Conservation (phyloP, 2,329 filamentous ascomycete genomes). For the Fusarium napiforme region DNA sequence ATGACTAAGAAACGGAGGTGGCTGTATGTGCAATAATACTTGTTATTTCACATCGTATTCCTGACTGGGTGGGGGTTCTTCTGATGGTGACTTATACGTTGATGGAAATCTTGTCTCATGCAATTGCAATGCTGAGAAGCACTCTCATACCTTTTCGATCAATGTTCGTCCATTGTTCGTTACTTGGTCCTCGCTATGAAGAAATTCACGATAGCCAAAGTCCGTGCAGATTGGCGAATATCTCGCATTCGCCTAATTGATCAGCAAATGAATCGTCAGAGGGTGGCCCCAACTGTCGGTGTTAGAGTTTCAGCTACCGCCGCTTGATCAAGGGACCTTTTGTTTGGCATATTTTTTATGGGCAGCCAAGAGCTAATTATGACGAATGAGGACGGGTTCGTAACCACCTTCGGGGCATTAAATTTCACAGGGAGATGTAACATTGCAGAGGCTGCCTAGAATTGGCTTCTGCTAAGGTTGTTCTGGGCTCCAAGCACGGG, state of each 20-base stretch:
- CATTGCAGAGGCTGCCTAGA: conserved; percentile 32
- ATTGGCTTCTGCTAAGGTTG: conserved; percentile 26
- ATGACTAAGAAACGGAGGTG: neutral
- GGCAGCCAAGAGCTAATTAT: conserved; percentile 14
- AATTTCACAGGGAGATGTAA: conserved; percentile 8
- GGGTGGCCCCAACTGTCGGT: conserved; percentile 13
- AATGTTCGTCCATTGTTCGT: neutral
- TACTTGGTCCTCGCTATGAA: neutral
- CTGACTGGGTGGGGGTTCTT: neutral
- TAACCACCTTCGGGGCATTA: neutral
- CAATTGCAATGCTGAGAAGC: neutral
- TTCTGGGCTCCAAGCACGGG: neutral
- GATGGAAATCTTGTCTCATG: neutral
- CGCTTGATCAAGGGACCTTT: conserved; percentile 29
- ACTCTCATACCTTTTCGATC: neutral
- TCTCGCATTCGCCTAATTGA: conserved; percentile 10
- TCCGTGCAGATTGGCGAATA: conserved; percentile 5
- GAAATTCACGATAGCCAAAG: neutral
- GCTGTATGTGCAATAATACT: neutral
- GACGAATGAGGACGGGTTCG: neutral
- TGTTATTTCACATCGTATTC: neutral
- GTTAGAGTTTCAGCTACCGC: conserved; percentile 34
- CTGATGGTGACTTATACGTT: neutral
- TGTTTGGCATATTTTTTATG: conserved; percentile 15
- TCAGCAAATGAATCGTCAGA: conserved; percentile 8